Evolutionary conservation across 345 rosid genomes (phyloP).

Genomic region (Laguncularia racemosa): DNA sequence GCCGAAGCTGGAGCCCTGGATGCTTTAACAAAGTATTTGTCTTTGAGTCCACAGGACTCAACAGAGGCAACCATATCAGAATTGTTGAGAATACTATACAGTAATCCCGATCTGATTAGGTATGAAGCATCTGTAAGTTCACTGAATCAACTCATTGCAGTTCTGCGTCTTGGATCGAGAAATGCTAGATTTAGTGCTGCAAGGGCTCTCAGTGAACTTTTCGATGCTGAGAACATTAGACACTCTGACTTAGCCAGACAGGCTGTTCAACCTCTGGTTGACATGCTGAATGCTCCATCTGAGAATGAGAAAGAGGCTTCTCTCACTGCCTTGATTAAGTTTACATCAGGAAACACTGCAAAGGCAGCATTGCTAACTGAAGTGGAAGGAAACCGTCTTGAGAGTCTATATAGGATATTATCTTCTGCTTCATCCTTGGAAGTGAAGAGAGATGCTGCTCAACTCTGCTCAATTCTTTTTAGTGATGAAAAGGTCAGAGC

Average conservation of each 20-base stretch:
- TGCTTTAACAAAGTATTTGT: constrained; percentile 70
- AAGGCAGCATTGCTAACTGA: constrained; percentile 42
- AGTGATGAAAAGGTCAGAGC: constrained; percentile 43
- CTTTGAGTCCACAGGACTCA: constrained; percentile 77
- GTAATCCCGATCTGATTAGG: constrained; percentile 59
- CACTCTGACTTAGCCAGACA: constrained; percentile 67
- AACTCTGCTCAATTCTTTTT: constrained; percentile 56
- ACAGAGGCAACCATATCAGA: constrained; percentile 69
- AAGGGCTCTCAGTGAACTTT: constrained; percentile 72
- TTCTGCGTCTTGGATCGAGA: constrained; percentile 70
- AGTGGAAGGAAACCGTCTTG: constrained; percentile 58
- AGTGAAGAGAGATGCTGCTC: constrained; percentile 67
- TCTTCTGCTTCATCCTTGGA: constrained; percentile 58
- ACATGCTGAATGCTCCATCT: constrained; percentile 65
- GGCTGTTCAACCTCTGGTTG: constrained; percentile 76
- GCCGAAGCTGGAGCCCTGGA: constrained; percentile 93
- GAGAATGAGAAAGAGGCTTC: constrained; percentile 77
- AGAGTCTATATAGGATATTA: constrained; percentile 47
- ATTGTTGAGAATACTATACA: constrained; percentile 60
- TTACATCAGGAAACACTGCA: constrained; percentile 49
- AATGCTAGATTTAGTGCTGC: constrained; percentile 76
- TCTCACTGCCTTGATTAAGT: constrained; percentile 63
- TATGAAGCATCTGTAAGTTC: constrained; percentile 62
- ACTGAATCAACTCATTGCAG: constrained; percentile 81
- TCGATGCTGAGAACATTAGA: constrained; percentile 58